A percentile compares a stretch with the other conserved stretches of the same genome.
Evolutionary conservation across 108 stramenopile species (phyloP).

Genomic region (Stephanodiscus triporus): DNA sequence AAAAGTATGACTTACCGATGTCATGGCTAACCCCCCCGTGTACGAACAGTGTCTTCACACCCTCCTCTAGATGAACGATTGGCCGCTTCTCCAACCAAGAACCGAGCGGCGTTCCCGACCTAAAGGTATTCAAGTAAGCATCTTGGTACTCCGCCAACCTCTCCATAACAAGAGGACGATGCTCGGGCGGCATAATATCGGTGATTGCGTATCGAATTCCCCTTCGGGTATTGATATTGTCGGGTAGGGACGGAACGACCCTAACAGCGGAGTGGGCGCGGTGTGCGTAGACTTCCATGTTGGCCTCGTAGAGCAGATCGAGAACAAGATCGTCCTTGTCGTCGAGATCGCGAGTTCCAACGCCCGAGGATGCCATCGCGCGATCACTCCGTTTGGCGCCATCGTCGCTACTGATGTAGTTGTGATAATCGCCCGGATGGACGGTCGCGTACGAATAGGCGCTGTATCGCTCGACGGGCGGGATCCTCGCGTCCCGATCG

Average conservation of each 20-base stretch:
- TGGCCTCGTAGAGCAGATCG: constrained; percentile 58
- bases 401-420: constrained; percentile 33
- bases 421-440: constrained; percentile 64
- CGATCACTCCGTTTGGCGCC: background rate
- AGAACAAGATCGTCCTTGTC: constrained; percentile 52
- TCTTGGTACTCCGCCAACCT: constrained; percentile 52
- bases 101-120: constrained; percentile 54
- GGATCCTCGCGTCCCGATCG: constrained; percentile 49
- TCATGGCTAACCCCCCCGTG: constrained; percentile 58
- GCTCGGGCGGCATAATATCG: constrained; percentile 51
- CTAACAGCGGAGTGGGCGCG: constrained; percentile 43
- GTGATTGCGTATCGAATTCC: constrained; percentile 49
- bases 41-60: constrained; percentile 52
- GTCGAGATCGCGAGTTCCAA: constrained; percentile 31
- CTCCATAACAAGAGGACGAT: constrained; percentile 46
- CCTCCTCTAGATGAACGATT: constrained; percentile 40
- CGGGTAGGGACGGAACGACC: constrained; percentile 32
- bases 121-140: constrained; percentile 50
- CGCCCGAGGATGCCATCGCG: background rate
- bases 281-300: constrained; percentile 54
- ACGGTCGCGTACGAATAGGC: constrained; percentile 56
- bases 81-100: constrained; percentile 58
- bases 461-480: constrained; percentile 29
- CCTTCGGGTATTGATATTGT: constrained; percentile 1
- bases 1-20: constrained; percentile 18